phyloP scores from a whole-genome alignment of 495 filamentous ascomycete genomes.

The Lindgomyces ingoldianus region DNA sequence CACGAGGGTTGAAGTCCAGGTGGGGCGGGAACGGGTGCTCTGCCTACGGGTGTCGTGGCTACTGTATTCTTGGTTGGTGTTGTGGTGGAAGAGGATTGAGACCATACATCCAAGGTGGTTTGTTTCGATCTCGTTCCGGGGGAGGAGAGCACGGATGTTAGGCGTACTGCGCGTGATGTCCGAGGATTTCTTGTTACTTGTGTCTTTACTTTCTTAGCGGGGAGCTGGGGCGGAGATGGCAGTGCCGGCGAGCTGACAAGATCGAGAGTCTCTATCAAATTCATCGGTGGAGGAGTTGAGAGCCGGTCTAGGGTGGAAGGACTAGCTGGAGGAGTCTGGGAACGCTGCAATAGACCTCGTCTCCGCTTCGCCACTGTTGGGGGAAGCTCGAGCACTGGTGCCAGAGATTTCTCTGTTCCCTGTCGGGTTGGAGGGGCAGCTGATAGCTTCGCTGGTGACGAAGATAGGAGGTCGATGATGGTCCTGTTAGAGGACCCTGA shows the following conservation, averaged over 20 bases:
- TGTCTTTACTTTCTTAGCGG: slow-evolving; percentile 25
- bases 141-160: slow-evolving; percentile 8
- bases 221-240: slow-evolving; percentile 19
- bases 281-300: slow-evolving; percentile 11
- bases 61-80: slow-evolving; percentile 24
- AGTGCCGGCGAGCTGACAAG: slow-evolving; percentile 15
- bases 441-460: slow-evolving; percentile 9
- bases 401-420: slow-evolving; percentile 2
- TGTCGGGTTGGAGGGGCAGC: not conserved
- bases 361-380: slow-evolving; percentile 27
- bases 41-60: not conserved
- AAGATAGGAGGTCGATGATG: slow-evolving; percentile 25
- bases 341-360: slow-evolving; percentile 25
- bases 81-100: not conserved
- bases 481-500: not conserved
- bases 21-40: slow-evolving; percentile 1
- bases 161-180: not conserved
- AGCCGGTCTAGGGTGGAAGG: not conserved
- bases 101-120: slow-evolving; percentile 24
- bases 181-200: not conserved
- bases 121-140: slow-evolving; percentile 6
- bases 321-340: slow-evolving; percentile 21
- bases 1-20: not conserved
- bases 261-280: slow-evolving; percentile 16
- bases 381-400: slow-evolving; percentile 12